Percentiles rank a stretch among this genome's conserved stretches.
Evolutionary conservation across 2,329 filamentous ascomycete genomes (phyloP).

Genomic region (Sporothrix curviconia): DNA sequence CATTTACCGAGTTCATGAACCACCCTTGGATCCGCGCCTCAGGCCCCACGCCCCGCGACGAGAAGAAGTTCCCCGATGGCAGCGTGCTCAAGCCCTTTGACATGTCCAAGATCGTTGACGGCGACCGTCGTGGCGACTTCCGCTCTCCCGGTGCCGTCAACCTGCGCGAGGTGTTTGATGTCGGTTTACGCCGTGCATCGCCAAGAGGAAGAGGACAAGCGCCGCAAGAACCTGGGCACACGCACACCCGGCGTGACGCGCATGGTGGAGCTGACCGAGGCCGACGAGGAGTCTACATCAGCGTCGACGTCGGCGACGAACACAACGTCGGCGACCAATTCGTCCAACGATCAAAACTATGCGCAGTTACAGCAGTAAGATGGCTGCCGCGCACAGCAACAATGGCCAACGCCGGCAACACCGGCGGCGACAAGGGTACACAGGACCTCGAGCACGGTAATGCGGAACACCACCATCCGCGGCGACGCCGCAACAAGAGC

Average conservation of each 20-base stretch:
- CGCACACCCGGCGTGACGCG: slow-evolving; percentile 53
- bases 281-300: slow-evolving; percentile 46
- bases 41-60: slow-evolving; percentile 49
- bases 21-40: slow-evolving; percentile 86
- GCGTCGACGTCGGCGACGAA: slow-evolving; percentile 30
- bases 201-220: slow-evolving; percentile 92
- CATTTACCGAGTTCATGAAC: slow-evolving; percentile 83
- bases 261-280: slow-evolving; percentile 62
- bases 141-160: slow-evolving; percentile 92
- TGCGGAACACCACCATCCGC: slow-evolving; percentile 73
- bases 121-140: slow-evolving; percentile 77
- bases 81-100: slow-evolving; percentile 51
- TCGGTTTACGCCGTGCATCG: slow-evolving; percentile 96
- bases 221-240: slow-evolving; percentile 73
- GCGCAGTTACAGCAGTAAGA: slow-evolving; percentile 22
- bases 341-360: slow-evolving; percentile 1
- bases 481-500: slow-evolving; percentile 36
- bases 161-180: slow-evolving; percentile 93
- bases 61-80: slow-evolving; percentile 46
- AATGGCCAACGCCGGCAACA: too few species aligned
- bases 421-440: slow-evolving; percentile 40
- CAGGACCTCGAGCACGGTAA: slow-evolving; percentile 76
- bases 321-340: slow-evolving; percentile 16
- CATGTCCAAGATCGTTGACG: slow-evolving; percentile 44
- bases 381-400: slow-evolving; percentile 53